Evolutionary conservation across 805 yeast species (phyloP).

Genomic region (Saturnispora sanitii): DNA sequence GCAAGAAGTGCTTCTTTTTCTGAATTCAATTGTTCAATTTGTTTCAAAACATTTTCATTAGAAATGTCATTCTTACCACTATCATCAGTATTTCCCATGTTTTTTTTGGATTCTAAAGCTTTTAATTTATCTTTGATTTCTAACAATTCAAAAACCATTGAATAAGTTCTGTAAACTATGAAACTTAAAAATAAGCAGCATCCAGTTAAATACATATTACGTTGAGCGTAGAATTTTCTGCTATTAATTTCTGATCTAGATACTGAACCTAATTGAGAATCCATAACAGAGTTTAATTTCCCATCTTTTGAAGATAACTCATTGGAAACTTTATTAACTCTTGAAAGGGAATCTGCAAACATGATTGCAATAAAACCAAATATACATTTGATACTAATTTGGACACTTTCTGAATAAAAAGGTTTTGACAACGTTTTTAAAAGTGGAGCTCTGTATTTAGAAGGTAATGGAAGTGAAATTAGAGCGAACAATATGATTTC

Average conservation of each 20-base stretch:
- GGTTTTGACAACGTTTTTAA: constrained; percentile 56
- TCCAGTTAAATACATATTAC: constrained; percentile 94
- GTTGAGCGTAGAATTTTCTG: constrained; percentile 87
- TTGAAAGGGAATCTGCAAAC: constrained; percentile 80
- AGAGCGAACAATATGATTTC: constrained; percentile 76
- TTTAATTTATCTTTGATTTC: constrained; percentile 47
- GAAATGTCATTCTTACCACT: too few relatives aligned
- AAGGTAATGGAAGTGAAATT: constrained; percentile 80
- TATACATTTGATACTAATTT: constrained; percentile 69
- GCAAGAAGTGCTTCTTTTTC: constrained; percentile 60
- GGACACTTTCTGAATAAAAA: constrained; percentile 59
- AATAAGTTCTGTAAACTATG: constrained; percentile 75
- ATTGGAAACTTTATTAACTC: constrained; percentile 58
- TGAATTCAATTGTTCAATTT: constrained; percentile 49
- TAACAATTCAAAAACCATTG: constrained; percentile 65
- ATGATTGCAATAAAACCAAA: constrained; percentile 75
- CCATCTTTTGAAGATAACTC: constrained; percentile 36
- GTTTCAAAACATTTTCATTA: constrained; percentile 25
- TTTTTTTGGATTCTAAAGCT: constrained; percentile 9
- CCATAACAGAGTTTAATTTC: constrained; percentile 1
- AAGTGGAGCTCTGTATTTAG: constrained; percentile 57
- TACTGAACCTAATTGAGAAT: constrained; percentile 21
- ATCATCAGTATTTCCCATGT: constrained; percentile 13
- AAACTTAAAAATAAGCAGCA: constrained; percentile 85
- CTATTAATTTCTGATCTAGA: constrained; percentile 83